phyloP scores from a whole-genome alignment of 164 flowering plant species.

The Kingdonia uniflora region DNA sequence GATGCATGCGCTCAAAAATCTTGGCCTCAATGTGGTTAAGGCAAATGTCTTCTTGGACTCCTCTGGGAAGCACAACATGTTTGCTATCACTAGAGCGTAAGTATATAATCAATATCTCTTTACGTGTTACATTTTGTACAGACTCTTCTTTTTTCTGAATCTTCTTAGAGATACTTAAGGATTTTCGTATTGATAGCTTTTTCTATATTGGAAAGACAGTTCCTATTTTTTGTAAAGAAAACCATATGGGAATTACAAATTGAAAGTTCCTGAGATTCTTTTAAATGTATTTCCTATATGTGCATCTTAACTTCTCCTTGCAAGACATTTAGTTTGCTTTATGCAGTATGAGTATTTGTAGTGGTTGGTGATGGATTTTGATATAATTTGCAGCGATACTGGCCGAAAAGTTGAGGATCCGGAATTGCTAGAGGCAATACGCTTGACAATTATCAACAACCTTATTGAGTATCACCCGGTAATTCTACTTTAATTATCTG shows the following conservation, averaged over 20 bases:
- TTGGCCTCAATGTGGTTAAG: slow-evolving; percentile 91
- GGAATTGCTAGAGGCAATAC: slow-evolving; percentile 92
- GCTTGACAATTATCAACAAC: slow-evolving; percentile 91
- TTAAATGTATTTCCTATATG: too few species aligned
- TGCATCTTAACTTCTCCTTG: background rate
- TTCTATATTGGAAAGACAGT: too few species aligned
- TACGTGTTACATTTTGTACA: background rate
- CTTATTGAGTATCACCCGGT: slow-evolving; percentile 90
- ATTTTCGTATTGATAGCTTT: too few species aligned
- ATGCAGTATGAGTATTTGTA: background rate
- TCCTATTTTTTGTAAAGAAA: too few species aligned
- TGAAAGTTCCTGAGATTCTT: too few species aligned
- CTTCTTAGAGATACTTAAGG: too few species aligned
- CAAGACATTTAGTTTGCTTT: background rate
- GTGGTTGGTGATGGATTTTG: slow-evolving; percentile 3
- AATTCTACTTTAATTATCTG: slow-evolving; percentile 9
- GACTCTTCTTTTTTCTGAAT: too few species aligned
- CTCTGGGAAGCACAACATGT: slow-evolving; percentile 94
- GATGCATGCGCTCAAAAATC: slow-evolving; percentile 87
- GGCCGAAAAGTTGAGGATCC: slow-evolving; percentile 94
- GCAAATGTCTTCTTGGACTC: slow-evolving; percentile 92
- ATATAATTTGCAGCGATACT: slow-evolving; percentile 47
- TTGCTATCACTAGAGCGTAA: slow-evolving; percentile 89
- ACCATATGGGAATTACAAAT: too few species aligned
- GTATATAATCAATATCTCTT: too few species aligned